Evolutionary conservation across 306 rosid genomes (phyloP).

Genomic region (Dalbergia cultrata): DNA sequence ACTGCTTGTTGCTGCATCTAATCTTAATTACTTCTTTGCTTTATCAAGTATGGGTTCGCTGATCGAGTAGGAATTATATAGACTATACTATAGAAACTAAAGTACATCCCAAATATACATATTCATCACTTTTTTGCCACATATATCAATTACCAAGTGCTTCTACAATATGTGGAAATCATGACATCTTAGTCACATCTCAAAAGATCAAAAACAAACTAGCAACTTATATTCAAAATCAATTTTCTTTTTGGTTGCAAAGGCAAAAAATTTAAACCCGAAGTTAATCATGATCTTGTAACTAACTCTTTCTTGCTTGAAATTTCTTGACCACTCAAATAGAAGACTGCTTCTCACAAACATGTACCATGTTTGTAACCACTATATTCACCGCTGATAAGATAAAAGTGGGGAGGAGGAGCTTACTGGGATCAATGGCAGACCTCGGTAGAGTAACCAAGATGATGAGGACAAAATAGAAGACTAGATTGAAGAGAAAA

Average conservation of each 20-base stretch:
- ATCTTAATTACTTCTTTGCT: conserved; percentile 12
- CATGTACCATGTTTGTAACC: conserved; percentile 9
- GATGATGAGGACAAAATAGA: conserved; percentile 69
- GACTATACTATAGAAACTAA: not conserved
- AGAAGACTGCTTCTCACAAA: conserved; percentile 8
- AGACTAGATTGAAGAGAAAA: conserved; percentile 78
- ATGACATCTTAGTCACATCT: not conserved
- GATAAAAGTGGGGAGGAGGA: conserved; percentile 30
- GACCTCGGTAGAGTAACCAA: conserved; percentile 76
- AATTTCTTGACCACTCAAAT: conserved; percentile 1
- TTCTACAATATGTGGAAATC: not conserved
- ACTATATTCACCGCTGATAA: not conserved
- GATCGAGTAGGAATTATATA: not conserved
- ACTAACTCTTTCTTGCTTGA: not conserved
- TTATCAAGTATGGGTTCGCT: not conserved
- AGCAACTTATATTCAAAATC: not conserved
- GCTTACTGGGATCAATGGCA: conserved; percentile 80
- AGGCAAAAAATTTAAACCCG: not conserved
- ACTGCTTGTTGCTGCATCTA: not conserved
- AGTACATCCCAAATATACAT: no score
- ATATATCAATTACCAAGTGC: not conserved
- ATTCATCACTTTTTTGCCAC: not conserved
- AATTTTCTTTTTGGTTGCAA: not conserved
- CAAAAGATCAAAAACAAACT: not conserved
- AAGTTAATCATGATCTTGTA: not conserved